These are phyloP conservation scores for Dothistroma pini DNA, from an alignment of 2,329 filamentous ascomycete species.

Conservation along the genomic window DNA sequence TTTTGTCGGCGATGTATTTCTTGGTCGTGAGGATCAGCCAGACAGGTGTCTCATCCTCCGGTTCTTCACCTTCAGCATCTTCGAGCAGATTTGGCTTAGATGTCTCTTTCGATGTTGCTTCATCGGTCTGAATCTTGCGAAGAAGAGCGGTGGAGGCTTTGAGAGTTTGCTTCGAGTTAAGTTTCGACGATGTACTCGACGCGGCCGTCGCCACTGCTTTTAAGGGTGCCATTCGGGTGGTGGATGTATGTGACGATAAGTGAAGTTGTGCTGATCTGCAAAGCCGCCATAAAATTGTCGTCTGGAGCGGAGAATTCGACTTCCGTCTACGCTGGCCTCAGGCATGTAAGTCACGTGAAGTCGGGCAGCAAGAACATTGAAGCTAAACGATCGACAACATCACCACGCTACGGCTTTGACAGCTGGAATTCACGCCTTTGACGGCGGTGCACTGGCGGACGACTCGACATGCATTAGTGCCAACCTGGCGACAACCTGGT, in stretches of 20 bases:
- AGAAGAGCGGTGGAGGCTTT: conserved; percentile 59
- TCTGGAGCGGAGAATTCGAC: background rate
- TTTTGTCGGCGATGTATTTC: conserved; percentile 67
- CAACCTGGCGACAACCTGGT: conserved; percentile 4
- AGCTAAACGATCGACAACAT: conserved; percentile 6
- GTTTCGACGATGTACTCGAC: conserved; percentile 27
- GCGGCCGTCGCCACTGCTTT: conserved; percentile 36
- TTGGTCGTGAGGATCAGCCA: conserved; percentile 63
- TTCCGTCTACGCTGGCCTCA: background rate
- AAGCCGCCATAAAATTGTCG: background rate
- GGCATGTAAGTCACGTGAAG: background rate
- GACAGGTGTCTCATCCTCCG: conserved; percentile 51
- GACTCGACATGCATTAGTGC: conserved; percentile 2
- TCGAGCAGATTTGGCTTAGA: conserved; percentile 55
- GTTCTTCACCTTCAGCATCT: conserved; percentile 44
- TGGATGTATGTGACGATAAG: background rate
- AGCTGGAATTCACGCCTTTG: background rate
- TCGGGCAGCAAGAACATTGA: background rate
- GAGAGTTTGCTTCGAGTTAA: conserved; percentile 50
- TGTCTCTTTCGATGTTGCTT: conserved; percentile 46
- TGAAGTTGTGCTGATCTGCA: background rate
- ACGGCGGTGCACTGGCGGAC: background rate
- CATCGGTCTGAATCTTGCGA: conserved; percentile 45
- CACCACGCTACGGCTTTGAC: background rate
- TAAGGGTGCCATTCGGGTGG: conserved; percentile 29